These are phyloP conservation scores for Tetracladium setigerum DNA, from an alignment of 495 filamentous ascomycete genomes.

Conservation along the genomic window DNA sequence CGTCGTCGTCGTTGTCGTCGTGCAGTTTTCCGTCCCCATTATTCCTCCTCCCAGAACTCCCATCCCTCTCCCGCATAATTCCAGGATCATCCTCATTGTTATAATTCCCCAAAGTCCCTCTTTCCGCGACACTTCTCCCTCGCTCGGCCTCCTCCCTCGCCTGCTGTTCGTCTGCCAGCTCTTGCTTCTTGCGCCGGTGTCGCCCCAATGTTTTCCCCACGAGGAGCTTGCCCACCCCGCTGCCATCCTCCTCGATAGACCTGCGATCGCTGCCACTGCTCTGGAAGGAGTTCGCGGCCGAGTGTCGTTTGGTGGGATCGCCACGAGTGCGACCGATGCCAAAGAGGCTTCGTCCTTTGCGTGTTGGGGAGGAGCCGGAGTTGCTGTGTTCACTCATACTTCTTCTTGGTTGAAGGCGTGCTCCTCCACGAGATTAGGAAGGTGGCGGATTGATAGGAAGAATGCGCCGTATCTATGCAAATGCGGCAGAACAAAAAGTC, in stretches of 20 bases:
- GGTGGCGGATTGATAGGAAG: no score
- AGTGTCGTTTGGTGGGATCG: constrained; percentile 18
- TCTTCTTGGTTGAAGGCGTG: no score
- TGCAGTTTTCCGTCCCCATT: neutral
- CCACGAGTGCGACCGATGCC: no score
- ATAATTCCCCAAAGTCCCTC: constrained; percentile 23
- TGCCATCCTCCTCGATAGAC: constrained; percentile 19
- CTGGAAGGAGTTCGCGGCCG: constrained; percentile 22
- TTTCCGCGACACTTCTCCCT: constrained; percentile 30
- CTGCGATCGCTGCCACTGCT: constrained; percentile 19
- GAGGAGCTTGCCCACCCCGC: no score
- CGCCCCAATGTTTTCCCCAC: constrained; percentile 37
- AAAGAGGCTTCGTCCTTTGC: no score
- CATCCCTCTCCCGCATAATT: neutral
- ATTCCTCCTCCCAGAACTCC: neutral
- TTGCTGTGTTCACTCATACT: no score
- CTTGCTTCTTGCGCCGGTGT: constrained; percentile 35
- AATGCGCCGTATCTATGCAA: no score
- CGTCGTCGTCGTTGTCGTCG: no score
- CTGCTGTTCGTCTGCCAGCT: constrained; percentile 16
- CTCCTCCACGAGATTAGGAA: no score
- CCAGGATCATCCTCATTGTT: constrained; percentile 13
- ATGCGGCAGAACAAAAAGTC: no score
- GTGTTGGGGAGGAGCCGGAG: no score
- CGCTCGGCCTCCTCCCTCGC: constrained; percentile 18